Evolutionary conservation across 1,284 basidiomycete species (phyloP).

Genomic region (Boletus subluridellus): DNA sequence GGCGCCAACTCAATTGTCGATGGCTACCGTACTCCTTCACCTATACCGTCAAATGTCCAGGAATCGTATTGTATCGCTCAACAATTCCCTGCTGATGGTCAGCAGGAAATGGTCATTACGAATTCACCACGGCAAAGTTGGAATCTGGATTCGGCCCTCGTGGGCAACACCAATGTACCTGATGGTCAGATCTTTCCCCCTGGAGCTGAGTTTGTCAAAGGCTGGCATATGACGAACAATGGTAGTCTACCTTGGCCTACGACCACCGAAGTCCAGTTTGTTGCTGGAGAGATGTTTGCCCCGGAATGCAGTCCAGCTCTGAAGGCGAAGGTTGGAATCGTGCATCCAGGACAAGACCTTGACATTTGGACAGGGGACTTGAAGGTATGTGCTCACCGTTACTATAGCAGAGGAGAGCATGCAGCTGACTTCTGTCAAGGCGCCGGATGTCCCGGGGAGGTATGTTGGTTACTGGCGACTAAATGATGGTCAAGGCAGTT

Average conservation of each 20-base stretch:
- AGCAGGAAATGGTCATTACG: neutral
- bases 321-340: constrained; percentile 49
- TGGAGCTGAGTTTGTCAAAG: constrained; percentile 80
- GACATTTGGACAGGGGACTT: constrained; percentile 72
- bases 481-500: constrained; percentile 51
- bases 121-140: neutral
- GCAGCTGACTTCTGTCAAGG: constrained; percentile 37
- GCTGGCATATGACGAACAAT: constrained; percentile 70
- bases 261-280: constrained; percentile 61
- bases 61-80: neutral
- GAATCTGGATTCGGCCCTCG: constrained; percentile 50
- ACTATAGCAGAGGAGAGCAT: neutral
- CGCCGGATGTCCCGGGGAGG: constrained; percentile 67
- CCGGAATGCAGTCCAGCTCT: constrained; percentile 32
- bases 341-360: constrained; percentile 52
- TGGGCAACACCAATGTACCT: constrained; percentile 66
- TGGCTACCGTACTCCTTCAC: constrained; percentile 20
- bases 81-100: constrained; percentile 2
- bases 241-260: constrained; percentile 65
- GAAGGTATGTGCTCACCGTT: constrained; percentile 45
- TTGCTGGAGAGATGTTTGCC: constrained; percentile 59
- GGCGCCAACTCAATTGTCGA: constrained; percentile 14
- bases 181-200: constrained; percentile 78
- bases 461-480: constrained; percentile 77
- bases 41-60: neutral